Conservation (phyloP, 306 rosid genomes). For the Fagus crenata region DNA sequence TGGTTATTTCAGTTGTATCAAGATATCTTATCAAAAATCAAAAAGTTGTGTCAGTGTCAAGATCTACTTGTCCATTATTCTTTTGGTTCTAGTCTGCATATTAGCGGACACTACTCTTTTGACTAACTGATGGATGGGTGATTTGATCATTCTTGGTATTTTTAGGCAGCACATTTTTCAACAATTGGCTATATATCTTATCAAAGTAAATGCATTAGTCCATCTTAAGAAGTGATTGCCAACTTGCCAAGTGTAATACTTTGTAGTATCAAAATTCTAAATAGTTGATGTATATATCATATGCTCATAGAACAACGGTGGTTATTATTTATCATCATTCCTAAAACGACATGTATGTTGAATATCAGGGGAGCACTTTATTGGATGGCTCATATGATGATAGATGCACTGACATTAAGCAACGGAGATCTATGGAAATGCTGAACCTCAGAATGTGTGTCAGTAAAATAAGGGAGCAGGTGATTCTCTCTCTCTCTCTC, state of each 20-base stretch:
- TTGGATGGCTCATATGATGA: slow-evolving; percentile 39
- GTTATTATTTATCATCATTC: not conserved
- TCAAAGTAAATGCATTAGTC: slow-evolving; percentile 2
- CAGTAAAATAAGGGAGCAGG: slow-evolving; percentile 79
- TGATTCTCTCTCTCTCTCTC: slow-evolving; percentile 27
- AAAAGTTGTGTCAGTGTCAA: no score
- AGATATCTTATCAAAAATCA: not conserved
- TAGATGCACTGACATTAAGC: slow-evolving; percentile 26
- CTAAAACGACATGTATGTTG: slow-evolving; percentile 1
- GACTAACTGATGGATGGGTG: not conserved
- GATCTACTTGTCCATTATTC: not conserved
- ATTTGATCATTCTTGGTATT: not conserved
- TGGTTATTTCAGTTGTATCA: not conserved
- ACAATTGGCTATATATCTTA: not conserved
- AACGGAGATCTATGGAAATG: slow-evolving; percentile 40
- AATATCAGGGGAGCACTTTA: slow-evolving; percentile 37
- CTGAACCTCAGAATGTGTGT: slow-evolving; percentile 58
- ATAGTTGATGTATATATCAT: not conserved
- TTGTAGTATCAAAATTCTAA: not conserved
- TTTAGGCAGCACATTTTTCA: slow-evolving; percentile 18
- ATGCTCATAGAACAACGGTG: not conserved
- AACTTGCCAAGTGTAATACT: slow-evolving; percentile 15
- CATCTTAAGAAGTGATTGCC: slow-evolving; percentile 24
- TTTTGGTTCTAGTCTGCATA: not conserved
- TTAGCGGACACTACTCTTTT: not conserved